phyloP scores from a whole-genome alignment of 192 early-diverging fungal genomes.

The Backusella macrospora region DNA sequence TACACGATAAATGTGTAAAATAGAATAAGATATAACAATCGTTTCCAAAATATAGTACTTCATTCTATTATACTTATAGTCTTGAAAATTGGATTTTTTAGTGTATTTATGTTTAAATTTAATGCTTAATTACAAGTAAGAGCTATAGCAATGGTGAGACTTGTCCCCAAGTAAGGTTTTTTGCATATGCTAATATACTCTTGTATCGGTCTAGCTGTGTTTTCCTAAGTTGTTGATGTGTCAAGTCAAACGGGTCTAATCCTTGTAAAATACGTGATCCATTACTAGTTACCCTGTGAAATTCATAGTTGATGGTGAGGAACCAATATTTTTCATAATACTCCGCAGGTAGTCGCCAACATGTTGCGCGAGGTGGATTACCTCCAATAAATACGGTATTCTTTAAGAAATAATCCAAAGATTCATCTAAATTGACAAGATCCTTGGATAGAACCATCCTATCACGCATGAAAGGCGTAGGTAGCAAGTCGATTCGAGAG shows the following conservation, averaged over 20 bases:
- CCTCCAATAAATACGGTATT: constrained; percentile 38
- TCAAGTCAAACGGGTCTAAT: background rate
- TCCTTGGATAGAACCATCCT: constrained; percentile 46
- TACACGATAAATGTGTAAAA: too few relatives aligned
- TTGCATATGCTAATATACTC: background rate
- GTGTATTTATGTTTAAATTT: too few relatives aligned
- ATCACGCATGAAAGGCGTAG: constrained; percentile 40
- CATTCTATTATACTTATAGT: too few relatives aligned
- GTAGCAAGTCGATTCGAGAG: constrained; percentile 43
- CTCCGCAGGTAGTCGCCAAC: constrained; percentile 40
- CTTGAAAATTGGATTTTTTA: too few relatives aligned
- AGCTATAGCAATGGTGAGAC: background rate
- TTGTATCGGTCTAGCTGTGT: background rate
- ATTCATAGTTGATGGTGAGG: constrained; percentile 30
- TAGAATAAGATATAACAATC: too few relatives aligned
- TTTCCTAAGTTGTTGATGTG: background rate
- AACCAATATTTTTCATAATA: constrained; percentile 44
- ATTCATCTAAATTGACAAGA: constrained; percentile 43
- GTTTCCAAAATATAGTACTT: too few relatives aligned
- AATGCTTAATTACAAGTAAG: too few relatives aligned
- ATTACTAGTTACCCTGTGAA: constrained; percentile 11
- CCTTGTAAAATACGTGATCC: constrained; percentile 8
- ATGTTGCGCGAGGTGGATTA: constrained; percentile 32
- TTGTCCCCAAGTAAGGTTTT: background rate
- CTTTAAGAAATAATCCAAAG: constrained; percentile 26